Evolutionary conservation across 768 basidiomycete genomes (phyloP).

Genomic region (Agrocybe praecox): DNA sequence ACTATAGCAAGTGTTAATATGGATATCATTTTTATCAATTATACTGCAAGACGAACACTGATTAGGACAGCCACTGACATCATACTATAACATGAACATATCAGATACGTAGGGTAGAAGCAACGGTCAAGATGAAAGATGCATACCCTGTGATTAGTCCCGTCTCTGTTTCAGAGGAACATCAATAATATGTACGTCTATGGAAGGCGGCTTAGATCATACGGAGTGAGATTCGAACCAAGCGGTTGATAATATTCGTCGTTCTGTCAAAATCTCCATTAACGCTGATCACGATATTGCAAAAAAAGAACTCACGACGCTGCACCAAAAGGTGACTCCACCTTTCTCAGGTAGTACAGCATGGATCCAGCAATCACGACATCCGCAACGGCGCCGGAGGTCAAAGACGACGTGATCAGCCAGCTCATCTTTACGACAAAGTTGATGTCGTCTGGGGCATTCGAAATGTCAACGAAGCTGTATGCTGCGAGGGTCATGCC

Average conservation of each 20-base stretch:
- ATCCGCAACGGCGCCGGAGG: constrained; percentile 12
- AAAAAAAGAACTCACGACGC: constrained; percentile 6
- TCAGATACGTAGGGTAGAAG: not conserved
- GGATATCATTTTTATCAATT: not conserved
- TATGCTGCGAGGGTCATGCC: constrained; percentile 5
- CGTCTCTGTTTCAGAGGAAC: constrained; percentile 5
- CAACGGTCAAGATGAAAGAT: not conserved
- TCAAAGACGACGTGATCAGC: constrained; percentile 15
- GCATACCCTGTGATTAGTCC: constrained; percentile 9
- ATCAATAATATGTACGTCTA: not conserved
- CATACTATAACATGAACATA: not conserved
- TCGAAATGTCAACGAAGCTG: constrained; percentile 15
- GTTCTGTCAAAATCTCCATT: not conserved
- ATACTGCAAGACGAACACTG: not conserved
- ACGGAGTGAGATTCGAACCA: constrained; percentile 19
- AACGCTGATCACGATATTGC: not conserved
- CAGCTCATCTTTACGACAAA: constrained; percentile 10
- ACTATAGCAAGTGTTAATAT: not conserved
- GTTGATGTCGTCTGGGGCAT: constrained; percentile 4
- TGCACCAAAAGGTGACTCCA: constrained; percentile 6
- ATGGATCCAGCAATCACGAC: constrained; percentile 13
- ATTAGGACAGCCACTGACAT: constrained; percentile 7
- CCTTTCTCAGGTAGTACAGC: constrained; percentile 8
- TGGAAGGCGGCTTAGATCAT: not conserved
- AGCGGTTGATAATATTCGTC: constrained; percentile 13